Conservation (phyloP, 1,284 basidiomycete species). For the Ceratobasidium sp. region DNA sequence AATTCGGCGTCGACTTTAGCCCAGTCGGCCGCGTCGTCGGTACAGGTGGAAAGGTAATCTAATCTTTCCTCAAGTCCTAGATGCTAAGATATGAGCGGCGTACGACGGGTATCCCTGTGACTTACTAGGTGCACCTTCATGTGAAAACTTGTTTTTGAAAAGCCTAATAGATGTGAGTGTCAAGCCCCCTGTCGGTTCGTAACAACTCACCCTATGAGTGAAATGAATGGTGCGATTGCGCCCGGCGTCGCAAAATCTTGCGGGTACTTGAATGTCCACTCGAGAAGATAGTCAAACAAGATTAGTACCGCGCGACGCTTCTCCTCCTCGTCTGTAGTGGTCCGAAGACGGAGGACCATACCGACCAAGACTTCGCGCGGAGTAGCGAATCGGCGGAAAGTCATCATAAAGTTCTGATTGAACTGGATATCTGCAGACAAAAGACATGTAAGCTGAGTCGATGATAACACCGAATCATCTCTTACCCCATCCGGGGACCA, state of each 20-base stretch:
- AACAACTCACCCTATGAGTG: too few relatives aligned
- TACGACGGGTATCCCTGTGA: constrained; percentile 62
- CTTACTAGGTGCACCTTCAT: constrained; percentile 72
- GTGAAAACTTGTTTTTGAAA: constrained; percentile 69
- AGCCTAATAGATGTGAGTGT: constrained; percentile 67
- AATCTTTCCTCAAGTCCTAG: constrained; percentile 20
- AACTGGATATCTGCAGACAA: constrained; percentile 72
- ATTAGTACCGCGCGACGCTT: constrained; percentile 23
- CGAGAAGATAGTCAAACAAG: constrained; percentile 74
- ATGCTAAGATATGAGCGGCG: not conserved
- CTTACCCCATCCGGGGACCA: not conserved
- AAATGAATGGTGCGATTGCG: constrained; percentile 72
- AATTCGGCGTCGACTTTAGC: constrained; percentile 32
- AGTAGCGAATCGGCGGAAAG: constrained; percentile 81
- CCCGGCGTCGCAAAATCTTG: constrained; percentile 81
- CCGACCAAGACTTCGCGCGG: constrained; percentile 82
- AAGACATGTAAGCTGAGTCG: not conserved
- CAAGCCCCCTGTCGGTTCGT: too few relatives aligned
- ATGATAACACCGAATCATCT: constrained; percentile 37
- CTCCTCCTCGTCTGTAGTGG: constrained; percentile 10
- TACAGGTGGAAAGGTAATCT: not conserved
- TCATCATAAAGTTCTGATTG: constrained; percentile 81
- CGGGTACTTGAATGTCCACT: constrained; percentile 79
- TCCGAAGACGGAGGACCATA: constrained; percentile 78
- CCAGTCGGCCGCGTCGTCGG: constrained; percentile 39